These are phyloP conservation scores for Termitomyces sp. DNA, from an alignment of 768 basidiomycete genomes.

Conservation along the genomic window DNA sequence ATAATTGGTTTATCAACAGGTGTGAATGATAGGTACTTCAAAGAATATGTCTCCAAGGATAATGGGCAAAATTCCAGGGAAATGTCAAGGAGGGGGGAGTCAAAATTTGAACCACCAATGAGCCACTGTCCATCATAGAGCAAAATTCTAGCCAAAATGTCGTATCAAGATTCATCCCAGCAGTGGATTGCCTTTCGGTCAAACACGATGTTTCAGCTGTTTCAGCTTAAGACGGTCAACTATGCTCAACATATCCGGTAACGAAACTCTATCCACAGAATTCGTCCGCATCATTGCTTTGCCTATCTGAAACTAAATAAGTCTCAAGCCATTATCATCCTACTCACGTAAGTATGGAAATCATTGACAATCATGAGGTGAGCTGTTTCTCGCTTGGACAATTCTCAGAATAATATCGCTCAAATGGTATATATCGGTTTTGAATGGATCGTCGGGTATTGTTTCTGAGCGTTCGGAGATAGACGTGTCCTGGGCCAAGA, in stretches of 20 bases:
- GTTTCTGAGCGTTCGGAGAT: slow-evolving; percentile 27
- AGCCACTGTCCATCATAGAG: not conserved
- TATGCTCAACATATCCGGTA: not conserved
- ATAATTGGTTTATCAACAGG: too few relatives aligned
- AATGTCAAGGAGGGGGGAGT: too few relatives aligned
- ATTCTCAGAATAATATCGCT: slow-evolving; percentile 17
- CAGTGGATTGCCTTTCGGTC: not conserved
- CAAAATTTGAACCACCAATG: too few relatives aligned
- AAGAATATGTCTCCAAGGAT: too few relatives aligned
- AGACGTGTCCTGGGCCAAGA: slow-evolving; percentile 35
- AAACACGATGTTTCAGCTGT: not conserved
- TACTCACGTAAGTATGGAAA: not conserved
- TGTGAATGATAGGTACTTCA: too few relatives aligned
- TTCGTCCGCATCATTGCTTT: not conserved
- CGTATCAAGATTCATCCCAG: not conserved
- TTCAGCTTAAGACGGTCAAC: not conserved
- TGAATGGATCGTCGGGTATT: slow-evolving; percentile 31
- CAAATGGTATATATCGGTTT: slow-evolving; percentile 31
- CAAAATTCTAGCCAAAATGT: not conserved
- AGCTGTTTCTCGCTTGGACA: not conserved
- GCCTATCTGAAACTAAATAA: not conserved
- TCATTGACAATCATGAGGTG: not conserved
- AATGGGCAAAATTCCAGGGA: too few relatives aligned
- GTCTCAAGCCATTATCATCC: not conserved
- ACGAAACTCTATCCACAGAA: not conserved